Base-by-base conservation (phyloP, 192 early-diverging fungal genomes). In the Spinellus fusiger region DNA sequence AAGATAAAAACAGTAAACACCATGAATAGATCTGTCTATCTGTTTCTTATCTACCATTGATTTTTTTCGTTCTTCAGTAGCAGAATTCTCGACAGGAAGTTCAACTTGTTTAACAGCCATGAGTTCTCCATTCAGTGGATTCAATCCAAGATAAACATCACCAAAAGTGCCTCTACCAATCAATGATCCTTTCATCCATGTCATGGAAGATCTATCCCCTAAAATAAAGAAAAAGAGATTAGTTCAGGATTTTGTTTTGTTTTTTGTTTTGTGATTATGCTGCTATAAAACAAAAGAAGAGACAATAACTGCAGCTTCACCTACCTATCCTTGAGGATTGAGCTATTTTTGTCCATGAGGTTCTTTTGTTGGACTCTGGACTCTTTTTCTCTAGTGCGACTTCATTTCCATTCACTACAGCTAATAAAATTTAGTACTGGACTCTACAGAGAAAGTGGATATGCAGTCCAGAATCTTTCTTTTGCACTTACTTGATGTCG, bases 81-180 rank as follows among this genome's bases (percentile, higher is more conserved):
- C 78, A 10, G 84, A 80, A 38, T 86, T 84, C 9, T 83, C 80
- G 37, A 80, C 80, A 4, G 88, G 86, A 18, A 92, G 51, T 57
- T 92, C 86, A 0, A 99, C 97, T 73, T 97, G 93, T 74, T 99
- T 99, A 29, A 98, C 92, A 0, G 97, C 97, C 93, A 99, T 96
- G 25, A 98, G 73, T 31, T 86, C 93, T 9, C 94, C 94, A 2
- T 82, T 92, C 49, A 87, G 81, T 20, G 92, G 72, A 76, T 97
- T 93, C 67, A 96, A 81, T 4, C 86, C 97, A 49, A 90, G 80
- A 61, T 92, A 99, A 13, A 99, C 97, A 56, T 84, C 88, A 20
- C 93, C 95, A 80, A 98, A 99, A 13, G 92, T 92, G n/a, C 96
- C 96, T 64, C 89, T 82, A 2, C 94, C 96, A 71, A 99, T 99